Conservation (phyloP, 495 filamentous ascomycete species). For the Talaromyces borbonicus region DNA sequence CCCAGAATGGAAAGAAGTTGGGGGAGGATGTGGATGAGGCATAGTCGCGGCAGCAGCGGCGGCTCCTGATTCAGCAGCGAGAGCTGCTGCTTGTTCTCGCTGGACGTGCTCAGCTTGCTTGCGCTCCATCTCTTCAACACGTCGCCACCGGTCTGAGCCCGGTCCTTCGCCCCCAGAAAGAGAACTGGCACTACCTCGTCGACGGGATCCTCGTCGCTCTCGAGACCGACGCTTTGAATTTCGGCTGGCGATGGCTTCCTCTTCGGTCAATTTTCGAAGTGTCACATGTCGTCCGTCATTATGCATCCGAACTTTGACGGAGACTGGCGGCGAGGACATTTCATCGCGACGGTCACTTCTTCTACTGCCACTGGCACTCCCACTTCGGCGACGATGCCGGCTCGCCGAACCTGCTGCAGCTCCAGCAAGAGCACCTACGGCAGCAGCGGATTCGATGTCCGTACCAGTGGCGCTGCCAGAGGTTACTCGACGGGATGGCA, state of each 20-base stretch:
- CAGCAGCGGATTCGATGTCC: constrained; percentile 32
- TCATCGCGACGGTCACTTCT: constrained; percentile 28
- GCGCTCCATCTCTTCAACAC: constrained; percentile 41
- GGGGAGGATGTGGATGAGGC: constrained; percentile 8
- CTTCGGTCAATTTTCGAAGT: constrained; percentile 66
- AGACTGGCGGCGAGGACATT: constrained; percentile 53
- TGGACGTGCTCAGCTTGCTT: constrained; percentile 40
- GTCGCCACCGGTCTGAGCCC: constrained; percentile 39
- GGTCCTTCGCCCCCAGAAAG: constrained; percentile 34
- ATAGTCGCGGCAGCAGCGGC: constrained; percentile 8
- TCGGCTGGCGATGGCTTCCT: constrained; percentile 61
- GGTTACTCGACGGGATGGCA: constrained; percentile 33
- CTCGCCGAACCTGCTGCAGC: constrained; percentile 31
- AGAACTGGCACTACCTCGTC: constrained; percentile 35
- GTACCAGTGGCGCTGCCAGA: constrained; percentile 10
- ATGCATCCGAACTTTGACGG: constrained; percentile 72
- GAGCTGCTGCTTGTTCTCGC: constrained; percentile 30
- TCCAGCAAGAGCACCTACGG: constrained; percentile 33
- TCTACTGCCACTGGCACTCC: constrained; percentile 27
- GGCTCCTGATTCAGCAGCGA: constrained; percentile 14
- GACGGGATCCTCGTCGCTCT: constrained; percentile 31
- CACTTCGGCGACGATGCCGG: constrained; percentile 25
- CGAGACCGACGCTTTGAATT: constrained; percentile 36
- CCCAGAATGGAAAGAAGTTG: constrained; percentile 11
- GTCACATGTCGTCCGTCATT: constrained; percentile 74